Base-by-base conservation (phyloP, 202 grass and related monocot genomes). In the Setaria viridis region DNA sequence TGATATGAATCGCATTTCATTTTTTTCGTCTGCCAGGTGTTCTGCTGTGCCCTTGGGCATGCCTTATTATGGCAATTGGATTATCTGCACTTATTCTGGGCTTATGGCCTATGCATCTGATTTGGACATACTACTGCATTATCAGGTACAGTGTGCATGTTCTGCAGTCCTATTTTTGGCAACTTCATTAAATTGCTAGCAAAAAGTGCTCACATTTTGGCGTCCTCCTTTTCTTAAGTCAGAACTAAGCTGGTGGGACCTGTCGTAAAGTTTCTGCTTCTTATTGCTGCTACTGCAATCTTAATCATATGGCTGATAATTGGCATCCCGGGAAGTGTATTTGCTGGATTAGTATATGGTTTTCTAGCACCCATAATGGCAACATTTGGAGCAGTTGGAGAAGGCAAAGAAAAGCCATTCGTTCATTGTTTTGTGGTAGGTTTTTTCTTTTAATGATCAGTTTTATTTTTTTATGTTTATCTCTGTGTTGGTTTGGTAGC, bases 331-430 rank as follows among this genome's bases (percentile, higher is more conserved):
- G 96, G 93, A 91, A 96, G 93, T 16, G 39, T 85, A 77, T 29
- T 99, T 25, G 76, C 80, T 80, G 93, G 96, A 84, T 39, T 88
- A 70, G 88, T 86, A 14, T 96, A 96, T 81, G 96, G 96, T 70
- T 99, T 96, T 91, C 85, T 99, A 77, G 93, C 96, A 69, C 96
- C 96, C 14, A 84, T 96, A 80, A 90, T 96, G 89, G 91, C 97
- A 4, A 99, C 97, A 42, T 94, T 94, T 20, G 85, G 86, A 85
- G 97, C 97, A 70, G 90, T 99, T 83, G 97, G 97, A 81, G 92
- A 96, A 91, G 97, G 97, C 76, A 99, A 99, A 88, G 80, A 88
- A 72, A 88, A 94, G 43, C 51, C 90, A n/a, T 88, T 99, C 77
- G 56, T 90, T 42, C 93, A 99, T 81, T 99, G 93, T 83, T 92